Evolutionary conservation across 2,329 filamentous ascomycete genomes (phyloP).

Genomic region (Venturia carpophila): DNA sequence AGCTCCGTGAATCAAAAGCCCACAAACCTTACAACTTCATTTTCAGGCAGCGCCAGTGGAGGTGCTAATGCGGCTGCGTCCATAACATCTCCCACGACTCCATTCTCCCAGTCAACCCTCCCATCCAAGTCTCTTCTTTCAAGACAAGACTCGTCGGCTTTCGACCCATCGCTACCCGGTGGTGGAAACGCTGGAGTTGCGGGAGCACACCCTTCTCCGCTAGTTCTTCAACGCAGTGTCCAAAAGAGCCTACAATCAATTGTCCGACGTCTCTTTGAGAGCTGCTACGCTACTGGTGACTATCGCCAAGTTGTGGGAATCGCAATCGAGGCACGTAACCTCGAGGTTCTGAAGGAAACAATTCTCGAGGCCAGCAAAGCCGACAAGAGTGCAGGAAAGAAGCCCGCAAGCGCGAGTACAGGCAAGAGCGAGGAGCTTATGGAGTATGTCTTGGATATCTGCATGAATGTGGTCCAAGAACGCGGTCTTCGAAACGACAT

Average conservation of each 20-base stretch:
- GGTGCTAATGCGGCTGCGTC: constrained; percentile 56
- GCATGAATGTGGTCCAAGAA: constrained; percentile 97
- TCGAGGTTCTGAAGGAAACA: constrained; percentile 76
- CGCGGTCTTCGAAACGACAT: constrained; percentile 79
- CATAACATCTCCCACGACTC: constrained; percentile 80
- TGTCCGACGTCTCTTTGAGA: constrained; percentile 85
- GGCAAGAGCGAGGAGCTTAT: constrained; percentile 81
- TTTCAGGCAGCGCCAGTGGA: constrained; percentile 59
- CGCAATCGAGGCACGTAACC: constrained; percentile 86
- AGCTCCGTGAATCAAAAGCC: constrained; percentile 45
- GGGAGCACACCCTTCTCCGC: constrained; percentile 47
- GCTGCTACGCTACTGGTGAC: constrained; percentile 74
- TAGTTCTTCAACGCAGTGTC: constrained; percentile 65
- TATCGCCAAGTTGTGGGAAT: constrained; percentile 97
- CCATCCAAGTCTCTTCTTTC: constrained; percentile 95
- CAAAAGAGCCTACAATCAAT: constrained; percentile 73
- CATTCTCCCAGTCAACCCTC: constrained; percentile 87
- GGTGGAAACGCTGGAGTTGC: constrained; percentile 49
- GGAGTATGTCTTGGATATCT: constrained; percentile 92
- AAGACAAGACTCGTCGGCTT: constrained; percentile 59
- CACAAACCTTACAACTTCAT: constrained; percentile 72
- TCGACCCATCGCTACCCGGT: constrained; percentile 48
- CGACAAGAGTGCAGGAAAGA: constrained; percentile 60
- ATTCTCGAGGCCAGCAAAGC: constrained; percentile 76
- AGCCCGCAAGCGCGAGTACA: constrained; percentile 41